Evolutionary conservation across 495 filamentous ascomycete genomes (phyloP), one percentile per base, ranked within the genome.

Genomic region (Bathelium albidoporum): DNA sequence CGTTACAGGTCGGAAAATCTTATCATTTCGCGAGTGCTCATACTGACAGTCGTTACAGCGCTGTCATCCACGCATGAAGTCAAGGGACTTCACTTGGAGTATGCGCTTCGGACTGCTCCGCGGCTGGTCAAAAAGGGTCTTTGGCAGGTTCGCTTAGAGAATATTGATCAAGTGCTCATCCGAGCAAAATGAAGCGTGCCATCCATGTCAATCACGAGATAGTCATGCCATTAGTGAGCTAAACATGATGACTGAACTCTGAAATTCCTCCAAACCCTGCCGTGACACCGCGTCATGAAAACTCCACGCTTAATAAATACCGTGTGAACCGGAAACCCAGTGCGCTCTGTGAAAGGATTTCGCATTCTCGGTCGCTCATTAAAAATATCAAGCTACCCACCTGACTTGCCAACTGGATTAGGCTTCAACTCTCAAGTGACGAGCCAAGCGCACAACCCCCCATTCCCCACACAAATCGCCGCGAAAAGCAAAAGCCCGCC

Each of bases 381-480:
- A n/a, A n/a, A n/a, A n/a, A n/a, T n/a, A n/a, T n/a, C n/a, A n/a
- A n/a, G n/a, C n/a, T n/a, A n/a, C n/a, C n/a, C n/a, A n/a, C n/a
- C n/a, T n/a, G n/a, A n/a, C n/a, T n/a, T n/a, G n/a, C n/a, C n/a
- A n/a, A n/a, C n/a, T n/a, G n/a, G n/a, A n/a, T n/a, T n/a, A n/a
- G n/a, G n/a, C n/a, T n/a, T 28, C 20, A 10, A 5, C 7, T 55
- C 29, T 59, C 49, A 71, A 9, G 62, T 66, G n/a, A 71, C 43
- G 26, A 71, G 41, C 69, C 65, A 67, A 39, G 80, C 77, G 39
- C 84, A 68, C 32, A 86, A 65, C 58, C 81, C 73, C 18, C 79
- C 82, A 55, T 82, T 79, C 1, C 77, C 71, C 18, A 81, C 67
- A 52, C 82, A 83, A 7, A 81, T 71, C 1, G 71, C 69, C 0